Percentiles rank a stretch among this genome's conserved stretches.
phyloP scores from a whole-genome alignment of 345 rosid genomes.

The Populus pruinosa region DNA sequence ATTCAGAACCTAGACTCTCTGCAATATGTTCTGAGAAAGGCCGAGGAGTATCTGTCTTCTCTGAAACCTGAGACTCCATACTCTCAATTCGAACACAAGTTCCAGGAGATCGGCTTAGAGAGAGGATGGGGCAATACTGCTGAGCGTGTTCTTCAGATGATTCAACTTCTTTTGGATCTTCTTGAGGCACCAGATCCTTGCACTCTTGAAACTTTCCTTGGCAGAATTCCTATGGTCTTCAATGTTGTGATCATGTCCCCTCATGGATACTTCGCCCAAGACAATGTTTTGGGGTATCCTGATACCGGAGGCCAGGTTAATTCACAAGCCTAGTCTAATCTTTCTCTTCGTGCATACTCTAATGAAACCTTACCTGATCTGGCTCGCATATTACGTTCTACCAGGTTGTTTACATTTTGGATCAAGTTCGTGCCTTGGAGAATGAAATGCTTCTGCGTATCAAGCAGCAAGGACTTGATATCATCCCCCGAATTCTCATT shows the following conservation, averaged over 20 bases:
- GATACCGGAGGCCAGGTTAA: constrained; percentile 97
- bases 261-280: constrained; percentile 95
- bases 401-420: constrained; percentile 91
- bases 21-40: constrained; percentile 76
- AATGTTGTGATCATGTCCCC: constrained; percentile 91
- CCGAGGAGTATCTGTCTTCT: constrained; percentile 69
- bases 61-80: constrained; percentile 52
- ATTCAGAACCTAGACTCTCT: constrained; percentile 61
- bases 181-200: constrained; percentile 96
- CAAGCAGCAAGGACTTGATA: constrained; percentile 83
- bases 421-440: constrained; percentile 96
- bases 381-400: neutral
- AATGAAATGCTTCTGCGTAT: constrained; percentile 87
- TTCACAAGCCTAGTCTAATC: neutral
- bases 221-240: constrained; percentile 87
- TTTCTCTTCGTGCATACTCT: neutral
- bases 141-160: constrained; percentile 77
- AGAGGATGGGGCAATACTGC: constrained; percentile 95
- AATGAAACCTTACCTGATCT: neutral
- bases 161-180: constrained; percentile 84
- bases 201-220: constrained; percentile 86
- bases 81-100: constrained; percentile 60
- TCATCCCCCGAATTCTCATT: constrained; percentile 79
- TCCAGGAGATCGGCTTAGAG: constrained; percentile 91
- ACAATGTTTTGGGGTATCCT: constrained; percentile 92